phyloP scores from a whole-genome alignment of 139 green algal genomes.

The Chlamydomonas asymmetrica region DNA sequence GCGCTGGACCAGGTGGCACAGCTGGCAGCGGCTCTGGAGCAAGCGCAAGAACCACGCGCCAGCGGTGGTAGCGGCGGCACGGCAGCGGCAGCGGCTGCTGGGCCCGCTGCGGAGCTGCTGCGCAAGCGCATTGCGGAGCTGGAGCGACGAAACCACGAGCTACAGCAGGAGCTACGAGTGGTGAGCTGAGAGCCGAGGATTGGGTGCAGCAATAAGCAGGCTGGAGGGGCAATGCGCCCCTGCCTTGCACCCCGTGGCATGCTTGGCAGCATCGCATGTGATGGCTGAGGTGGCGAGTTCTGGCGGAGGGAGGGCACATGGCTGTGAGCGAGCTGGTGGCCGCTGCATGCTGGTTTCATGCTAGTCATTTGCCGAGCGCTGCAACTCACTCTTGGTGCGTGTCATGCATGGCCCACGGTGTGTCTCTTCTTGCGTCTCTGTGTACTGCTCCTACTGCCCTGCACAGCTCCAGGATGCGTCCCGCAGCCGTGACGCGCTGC shows the following conservation, averaged over 20 bases:
- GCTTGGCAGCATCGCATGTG: too few relatives aligned
- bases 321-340: slow-evolving; percentile 3
- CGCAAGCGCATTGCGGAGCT: slow-evolving; percentile 22
- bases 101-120: background rate
- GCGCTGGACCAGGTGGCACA: background rate
- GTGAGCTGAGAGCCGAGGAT: background rate
- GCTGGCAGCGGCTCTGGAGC: background rate
- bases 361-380: too few relatives aligned
- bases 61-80: background rate
- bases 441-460: too few relatives aligned
- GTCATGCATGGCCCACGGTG: too few relatives aligned
- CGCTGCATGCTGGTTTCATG: background rate
- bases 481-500: slow-evolving; percentile 19
- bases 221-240: too few relatives aligned
- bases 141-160: slow-evolving; percentile 24
- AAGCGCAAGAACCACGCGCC: background rate
- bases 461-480: slow-evolving; percentile 21
- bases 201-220: background rate
- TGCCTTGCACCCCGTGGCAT: too few relatives aligned
- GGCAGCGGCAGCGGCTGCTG: background rate
- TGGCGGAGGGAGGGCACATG: too few relatives aligned
- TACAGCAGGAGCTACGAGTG: slow-evolving; percentile 24
- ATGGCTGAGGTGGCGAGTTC: too few relatives aligned
- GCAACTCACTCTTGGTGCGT: too few relatives aligned
- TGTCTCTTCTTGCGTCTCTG: too few relatives aligned